A percentile compares a stretch with the other conserved stretches of the same genome.
Evolutionary conservation across 352 stramenopile species (phyloP).

Genomic region (Globisporangium carolinianum): DNA sequence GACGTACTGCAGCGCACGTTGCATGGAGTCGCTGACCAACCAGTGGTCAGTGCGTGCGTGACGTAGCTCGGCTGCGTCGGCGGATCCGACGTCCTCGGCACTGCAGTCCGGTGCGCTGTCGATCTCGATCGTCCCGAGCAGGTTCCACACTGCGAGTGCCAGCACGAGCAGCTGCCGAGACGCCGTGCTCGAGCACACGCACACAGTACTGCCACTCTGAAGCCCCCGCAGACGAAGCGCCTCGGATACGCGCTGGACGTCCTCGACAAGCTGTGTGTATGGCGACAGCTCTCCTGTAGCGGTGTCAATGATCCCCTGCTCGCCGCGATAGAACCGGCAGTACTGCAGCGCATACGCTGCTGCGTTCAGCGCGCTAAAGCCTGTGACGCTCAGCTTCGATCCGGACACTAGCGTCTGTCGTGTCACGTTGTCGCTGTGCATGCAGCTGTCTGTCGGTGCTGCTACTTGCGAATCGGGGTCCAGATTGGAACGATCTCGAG

Average conservation of each 20-base stretch:
- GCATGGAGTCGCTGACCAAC: neutral
- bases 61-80: neutral
- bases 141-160: conserved; percentile 11
- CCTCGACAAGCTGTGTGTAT: conserved; percentile 2
- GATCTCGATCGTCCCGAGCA: conserved; percentile 5
- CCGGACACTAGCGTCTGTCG: conserved; percentile 3
- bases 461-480: neutral
- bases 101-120: neutral
- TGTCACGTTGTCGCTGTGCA: neutral
- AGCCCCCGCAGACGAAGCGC: conserved; percentile 2
- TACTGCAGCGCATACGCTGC: conserved; percentile 10
- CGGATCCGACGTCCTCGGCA: neutral
- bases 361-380: conserved; percentile 6
- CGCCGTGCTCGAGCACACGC: neutral
- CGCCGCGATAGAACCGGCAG: conserved; percentile 5
- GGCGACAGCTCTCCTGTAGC: neutral
- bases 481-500: too few relatives aligned
- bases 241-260: neutral
- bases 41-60: neutral
- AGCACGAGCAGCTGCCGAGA: conserved; percentile 5
- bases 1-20: neutral
- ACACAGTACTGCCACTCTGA: neutral
- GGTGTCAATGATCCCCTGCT: conserved; percentile 6
- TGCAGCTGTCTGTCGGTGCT: neutral
- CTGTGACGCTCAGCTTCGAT: conserved; percentile 5